Percentiles rank a stretch among this genome's conserved stretches.
These are phyloP conservation scores for Penicillium verhagenii DNA, from an alignment of 495 filamentous ascomycete species.

Conservation along the genomic window DNA sequence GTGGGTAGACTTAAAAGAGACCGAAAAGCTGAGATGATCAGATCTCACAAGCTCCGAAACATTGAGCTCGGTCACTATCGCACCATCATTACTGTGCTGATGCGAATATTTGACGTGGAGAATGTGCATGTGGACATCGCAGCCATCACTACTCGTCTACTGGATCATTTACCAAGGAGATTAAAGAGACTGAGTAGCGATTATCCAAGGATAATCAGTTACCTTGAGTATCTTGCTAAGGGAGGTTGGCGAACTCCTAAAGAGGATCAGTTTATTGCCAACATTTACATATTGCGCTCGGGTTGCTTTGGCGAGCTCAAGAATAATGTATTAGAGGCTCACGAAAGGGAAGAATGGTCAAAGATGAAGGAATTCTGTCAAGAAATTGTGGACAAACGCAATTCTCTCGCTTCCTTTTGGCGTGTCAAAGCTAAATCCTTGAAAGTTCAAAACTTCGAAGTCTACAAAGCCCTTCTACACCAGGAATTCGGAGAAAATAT, in stretches of 20 bases:
- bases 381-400: slow-evolving; percentile 1
- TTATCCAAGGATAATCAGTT: not conserved
- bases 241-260: not conserved
- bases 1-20: slow-evolving; percentile 9
- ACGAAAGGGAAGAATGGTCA: not conserved
- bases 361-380: slow-evolving; percentile 1
- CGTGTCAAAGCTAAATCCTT: not conserved
- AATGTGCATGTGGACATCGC: slow-evolving; percentile 1
- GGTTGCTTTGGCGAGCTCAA: not conserved
- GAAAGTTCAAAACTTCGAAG: not conserved
- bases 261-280: not conserved
- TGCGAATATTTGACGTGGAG: slow-evolving; percentile 18
- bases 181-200: not conserved
- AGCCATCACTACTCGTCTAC: not conserved
- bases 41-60: slow-evolving; percentile 24
- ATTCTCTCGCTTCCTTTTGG: not conserved
- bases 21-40: slow-evolving; percentile 14
- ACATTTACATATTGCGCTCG: slow-evolving; percentile 1
- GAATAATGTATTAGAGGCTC: not conserved
- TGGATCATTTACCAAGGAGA: not conserved
- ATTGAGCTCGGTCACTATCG: slow-evolving; percentile 25
- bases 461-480: slow-evolving; percentile 2
- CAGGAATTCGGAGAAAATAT: not conserved
- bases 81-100: slow-evolving; percentile 22
- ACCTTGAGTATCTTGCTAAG: slow-evolving; percentile 1